Conservation (phyloP, 2,329 filamentous ascomycete species). For the Lasiodiplodia hormozganensis region DNA sequence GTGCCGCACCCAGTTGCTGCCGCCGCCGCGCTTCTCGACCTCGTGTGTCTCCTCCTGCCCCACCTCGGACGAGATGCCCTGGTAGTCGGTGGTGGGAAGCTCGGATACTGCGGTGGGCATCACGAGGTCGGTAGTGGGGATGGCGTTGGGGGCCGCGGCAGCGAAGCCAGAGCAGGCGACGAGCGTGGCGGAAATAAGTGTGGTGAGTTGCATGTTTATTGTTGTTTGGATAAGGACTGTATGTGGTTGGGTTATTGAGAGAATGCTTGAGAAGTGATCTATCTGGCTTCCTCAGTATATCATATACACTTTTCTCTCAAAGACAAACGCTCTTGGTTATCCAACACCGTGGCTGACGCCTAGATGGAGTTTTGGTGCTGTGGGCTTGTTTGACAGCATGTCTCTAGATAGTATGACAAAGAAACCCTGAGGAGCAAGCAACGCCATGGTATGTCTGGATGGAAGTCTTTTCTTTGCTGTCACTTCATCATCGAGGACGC, state of each 20-base stretch:
- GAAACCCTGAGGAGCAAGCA: neutral
- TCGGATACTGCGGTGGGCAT: neutral
- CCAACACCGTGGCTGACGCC: neutral
- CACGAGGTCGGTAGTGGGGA: neutral
- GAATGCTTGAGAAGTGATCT: neutral
- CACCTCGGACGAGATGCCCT: neutral
- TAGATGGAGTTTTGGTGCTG: neutral
- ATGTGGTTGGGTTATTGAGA: slow-evolving; percentile 1
- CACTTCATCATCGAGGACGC: neutral
- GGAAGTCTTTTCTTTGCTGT: neutral
- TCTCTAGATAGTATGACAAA: neutral
- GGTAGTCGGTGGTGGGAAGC: neutral
- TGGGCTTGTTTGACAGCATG: too few species aligned
- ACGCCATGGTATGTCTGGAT: neutral
- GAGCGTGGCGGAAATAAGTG: slow-evolving; percentile 9
- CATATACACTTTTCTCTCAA: slow-evolving; percentile 8
- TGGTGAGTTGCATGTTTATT: slow-evolving; percentile 11
- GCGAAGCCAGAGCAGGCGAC: slow-evolving; percentile 10
- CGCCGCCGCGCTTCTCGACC: slow-evolving; percentile 7
- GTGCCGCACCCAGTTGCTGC: neutral
- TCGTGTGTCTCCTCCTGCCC: neutral
- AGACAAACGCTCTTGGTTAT: neutral
- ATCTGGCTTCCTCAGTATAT: neutral
- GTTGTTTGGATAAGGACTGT: neutral
- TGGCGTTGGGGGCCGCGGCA: neutral